These are phyloP conservation scores for Boletus tomentosulus DNA, from an alignment of 768 basidiomycete genomes.

Conservation along the genomic window DNA sequence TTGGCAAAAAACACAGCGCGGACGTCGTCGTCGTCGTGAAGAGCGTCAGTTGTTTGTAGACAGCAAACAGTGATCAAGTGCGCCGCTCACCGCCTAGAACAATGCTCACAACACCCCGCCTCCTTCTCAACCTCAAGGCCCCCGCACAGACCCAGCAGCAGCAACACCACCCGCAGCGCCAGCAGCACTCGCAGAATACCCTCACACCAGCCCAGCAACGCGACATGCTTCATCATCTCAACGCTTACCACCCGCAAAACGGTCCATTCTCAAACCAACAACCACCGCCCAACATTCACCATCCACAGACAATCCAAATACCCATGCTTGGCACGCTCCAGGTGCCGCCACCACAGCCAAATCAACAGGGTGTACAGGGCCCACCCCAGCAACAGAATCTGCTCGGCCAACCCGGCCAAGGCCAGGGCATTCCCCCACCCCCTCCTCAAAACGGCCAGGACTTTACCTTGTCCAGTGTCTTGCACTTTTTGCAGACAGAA, in stretches of 20 bases:
- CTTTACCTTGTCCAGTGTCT: conserved; percentile 87
- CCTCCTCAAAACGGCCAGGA: conserved; percentile 87
- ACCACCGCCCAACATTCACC: conserved; percentile 32
- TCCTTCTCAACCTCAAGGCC: conserved; percentile 31
- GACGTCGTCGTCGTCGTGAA: conserved; percentile 8
- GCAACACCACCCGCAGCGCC: conserved; percentile 18
- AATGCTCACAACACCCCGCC: conserved; percentile 33
- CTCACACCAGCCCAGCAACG: conserved; percentile 24
- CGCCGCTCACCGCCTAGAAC: conserved; percentile 17
- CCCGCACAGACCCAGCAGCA: conserved; percentile 20
- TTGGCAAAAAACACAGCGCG: conserved; percentile 1
- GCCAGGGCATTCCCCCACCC: conserved; percentile 61
- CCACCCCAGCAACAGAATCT: conserved; percentile 52
- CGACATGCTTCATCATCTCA: conserved; percentile 28
- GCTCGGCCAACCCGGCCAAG: conserved; percentile 52
- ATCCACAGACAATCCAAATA: conserved; percentile 44
- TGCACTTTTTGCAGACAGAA: conserved; percentile 97
- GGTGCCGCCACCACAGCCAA: conserved; percentile 51
- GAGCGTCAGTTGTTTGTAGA: conserved; percentile 31
- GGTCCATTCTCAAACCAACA: conserved; percentile 15
- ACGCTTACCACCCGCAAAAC: conserved; percentile 29
- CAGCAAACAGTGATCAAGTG: conserved; percentile 25
- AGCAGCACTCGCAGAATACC: conserved; percentile 27
- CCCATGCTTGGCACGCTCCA: conserved; percentile 74
- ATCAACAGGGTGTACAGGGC: conserved; percentile 34